phyloP scores from a whole-genome alignment of 202 grass and related monocot genomes.

The Brachypodium distachyon region DNA sequence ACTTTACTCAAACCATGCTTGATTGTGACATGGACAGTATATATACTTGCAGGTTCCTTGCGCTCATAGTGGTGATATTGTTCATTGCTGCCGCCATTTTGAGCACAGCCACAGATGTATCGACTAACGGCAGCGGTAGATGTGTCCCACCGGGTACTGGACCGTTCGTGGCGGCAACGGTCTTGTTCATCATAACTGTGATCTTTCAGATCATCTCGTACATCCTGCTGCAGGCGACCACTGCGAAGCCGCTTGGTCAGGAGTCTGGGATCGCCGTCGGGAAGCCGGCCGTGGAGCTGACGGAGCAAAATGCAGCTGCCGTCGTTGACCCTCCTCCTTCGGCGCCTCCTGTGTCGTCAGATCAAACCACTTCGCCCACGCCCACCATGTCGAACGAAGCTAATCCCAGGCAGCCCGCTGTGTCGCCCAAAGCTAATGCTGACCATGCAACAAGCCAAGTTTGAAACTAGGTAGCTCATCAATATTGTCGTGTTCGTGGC shows the following conservation, averaged over 20 bases:
- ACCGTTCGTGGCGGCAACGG: neutral
- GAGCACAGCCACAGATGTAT: neutral
- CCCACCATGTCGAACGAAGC: too few species aligned
- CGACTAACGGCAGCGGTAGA: fast-evolving
- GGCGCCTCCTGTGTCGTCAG: neutral
- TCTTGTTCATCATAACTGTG: neutral
- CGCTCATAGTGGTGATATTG: neutral
- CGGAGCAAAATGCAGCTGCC: neutral
- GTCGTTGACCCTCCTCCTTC: neutral
- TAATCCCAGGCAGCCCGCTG: too few species aligned
- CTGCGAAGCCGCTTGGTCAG: neutral
- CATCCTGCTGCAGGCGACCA: neutral
- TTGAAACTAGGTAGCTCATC: too few species aligned
- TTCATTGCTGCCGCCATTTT: neutral
- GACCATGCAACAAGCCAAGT: too few species aligned
- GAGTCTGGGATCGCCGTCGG: neutral
- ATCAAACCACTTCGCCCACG: neutral
- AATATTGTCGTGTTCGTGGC: too few species aligned
- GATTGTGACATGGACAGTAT: too few species aligned
- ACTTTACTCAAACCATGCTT: too few species aligned
- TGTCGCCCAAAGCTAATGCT: too few species aligned
- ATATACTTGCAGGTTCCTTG: neutral
- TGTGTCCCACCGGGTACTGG: neutral
- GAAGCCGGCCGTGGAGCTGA: neutral
- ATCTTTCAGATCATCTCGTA: neutral